Percentiles rank a stretch among this genome's conserved stretches.
Evolutionary conservation across 768 basidiomycete species (phyloP).

Genomic region (Trametes cinnabarina): DNA sequence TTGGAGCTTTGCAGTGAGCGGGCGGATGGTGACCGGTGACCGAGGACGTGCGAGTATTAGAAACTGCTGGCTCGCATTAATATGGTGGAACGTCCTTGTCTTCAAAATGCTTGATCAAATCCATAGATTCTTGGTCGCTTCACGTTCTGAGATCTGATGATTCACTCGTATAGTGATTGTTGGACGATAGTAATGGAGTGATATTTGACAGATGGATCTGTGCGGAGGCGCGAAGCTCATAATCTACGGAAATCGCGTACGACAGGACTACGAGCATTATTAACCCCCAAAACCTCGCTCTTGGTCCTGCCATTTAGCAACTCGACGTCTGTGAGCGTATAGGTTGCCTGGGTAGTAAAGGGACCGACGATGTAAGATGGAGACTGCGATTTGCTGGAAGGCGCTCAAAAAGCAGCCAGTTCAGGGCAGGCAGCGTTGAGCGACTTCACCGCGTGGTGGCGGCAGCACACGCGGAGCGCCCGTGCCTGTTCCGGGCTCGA

Average conservation of each 20-base stretch:
- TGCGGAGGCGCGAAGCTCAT: slow-evolving; percentile 49
- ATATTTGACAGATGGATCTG: slow-evolving; percentile 23
- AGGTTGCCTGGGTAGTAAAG: slow-evolving; percentile 69
- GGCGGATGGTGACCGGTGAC: background rate
- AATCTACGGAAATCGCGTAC: slow-evolving; percentile 21
- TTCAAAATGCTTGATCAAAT: too few relatives aligned
- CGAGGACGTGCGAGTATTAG: too few relatives aligned
- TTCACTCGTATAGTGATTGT: too few relatives aligned
- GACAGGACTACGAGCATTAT: slow-evolving; percentile 59
- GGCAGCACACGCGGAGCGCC: background rate
- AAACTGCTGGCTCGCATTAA: too few relatives aligned
- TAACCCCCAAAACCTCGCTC: slow-evolving; percentile 55
- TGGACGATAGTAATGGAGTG: too few relatives aligned
- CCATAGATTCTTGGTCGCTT: too few relatives aligned
- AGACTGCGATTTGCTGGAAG: slow-evolving; percentile 19
- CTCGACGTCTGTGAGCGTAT: slow-evolving; percentile 40
- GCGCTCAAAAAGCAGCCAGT: slow-evolving; percentile 16
- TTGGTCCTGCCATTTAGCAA: slow-evolving; percentile 82
- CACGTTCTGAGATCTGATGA: too few relatives aligned
- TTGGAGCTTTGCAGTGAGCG: background rate
- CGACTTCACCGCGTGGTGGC: background rate
- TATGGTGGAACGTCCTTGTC: too few relatives aligned
- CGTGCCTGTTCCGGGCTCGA: slow-evolving; percentile 6
- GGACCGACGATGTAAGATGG: slow-evolving; percentile 55
- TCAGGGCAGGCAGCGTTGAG: slow-evolving; percentile 27